A percentile compares a stretch with the other conserved stretches of the same genome.
These are phyloP conservation scores for Dacryopinax primogenitus DNA, from an alignment of 768 basidiomycete genomes.

Conservation along the genomic window DNA sequence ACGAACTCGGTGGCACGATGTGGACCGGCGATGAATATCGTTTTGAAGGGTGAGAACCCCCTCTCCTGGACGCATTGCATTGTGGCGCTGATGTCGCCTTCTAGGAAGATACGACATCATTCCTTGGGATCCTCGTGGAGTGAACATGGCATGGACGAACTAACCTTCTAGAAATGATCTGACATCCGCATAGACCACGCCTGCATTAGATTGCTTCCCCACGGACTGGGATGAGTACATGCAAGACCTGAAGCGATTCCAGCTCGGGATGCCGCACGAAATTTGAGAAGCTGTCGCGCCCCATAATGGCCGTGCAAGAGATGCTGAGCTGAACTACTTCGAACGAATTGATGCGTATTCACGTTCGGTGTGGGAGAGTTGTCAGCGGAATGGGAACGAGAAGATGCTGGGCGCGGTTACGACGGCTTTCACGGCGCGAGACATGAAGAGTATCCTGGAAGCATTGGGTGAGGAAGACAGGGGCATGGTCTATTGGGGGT, in stretches of 20 bases:
- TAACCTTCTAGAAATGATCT: neutral
- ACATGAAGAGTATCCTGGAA: slow-evolving; percentile 18
- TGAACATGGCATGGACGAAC: slow-evolving; percentile 11
- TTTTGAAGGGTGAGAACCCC: slow-evolving; percentile 7
- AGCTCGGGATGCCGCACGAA: slow-evolving; percentile 12
- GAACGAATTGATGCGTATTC: neutral
- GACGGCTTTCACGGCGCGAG: slow-evolving; percentile 18
- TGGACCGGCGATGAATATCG: slow-evolving; percentile 5
- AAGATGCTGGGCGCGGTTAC: slow-evolving; percentile 13
- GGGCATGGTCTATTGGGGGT: slow-evolving; percentile 9
- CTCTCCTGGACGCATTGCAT: neutral
- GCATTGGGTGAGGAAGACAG: slow-evolving; percentile 16
- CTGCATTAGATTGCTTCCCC: slow-evolving; percentile 16
- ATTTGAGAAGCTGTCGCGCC: slow-evolving; percentile 5
- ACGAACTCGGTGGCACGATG: slow-evolving; percentile 10
- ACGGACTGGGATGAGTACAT: slow-evolving; percentile 13
- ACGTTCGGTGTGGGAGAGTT: slow-evolving; percentile 10
- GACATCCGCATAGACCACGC: slow-evolving; percentile 12
- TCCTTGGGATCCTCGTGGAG: slow-evolving; percentile 19
- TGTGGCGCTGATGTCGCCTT: neutral
- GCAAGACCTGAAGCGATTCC: slow-evolving; percentile 12
- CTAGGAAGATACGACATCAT: slow-evolving; percentile 18
- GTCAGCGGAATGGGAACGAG: slow-evolving; percentile 11
- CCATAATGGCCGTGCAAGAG: neutral
- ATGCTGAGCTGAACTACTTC: slow-evolving; percentile 5